Percentiles rank a stretch among this genome's conserved stretches.
Conservation (phyloP, 257 asterid genomes). For the Solanum sitiens region DNA sequence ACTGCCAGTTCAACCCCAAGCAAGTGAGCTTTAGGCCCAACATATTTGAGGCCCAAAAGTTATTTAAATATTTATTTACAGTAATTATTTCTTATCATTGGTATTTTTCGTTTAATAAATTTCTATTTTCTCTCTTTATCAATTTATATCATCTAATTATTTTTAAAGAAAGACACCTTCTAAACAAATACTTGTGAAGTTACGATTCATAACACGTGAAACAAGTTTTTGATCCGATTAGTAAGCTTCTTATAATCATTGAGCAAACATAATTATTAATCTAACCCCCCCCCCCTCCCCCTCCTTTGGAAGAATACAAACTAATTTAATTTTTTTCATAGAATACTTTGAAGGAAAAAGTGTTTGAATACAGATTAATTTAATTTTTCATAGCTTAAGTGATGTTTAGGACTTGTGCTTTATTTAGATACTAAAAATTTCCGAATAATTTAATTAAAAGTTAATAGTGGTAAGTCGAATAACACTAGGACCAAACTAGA, state of each 20-base stretch:
- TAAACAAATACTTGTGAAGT: not conserved
- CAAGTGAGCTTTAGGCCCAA: not conserved
- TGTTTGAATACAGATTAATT: not conserved
- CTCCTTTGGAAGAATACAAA: not conserved
- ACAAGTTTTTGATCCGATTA: not conserved
- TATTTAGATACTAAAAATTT: not conserved
- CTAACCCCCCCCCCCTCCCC: not conserved
- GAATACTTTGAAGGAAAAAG: not conserved
- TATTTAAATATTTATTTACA: not conserved
- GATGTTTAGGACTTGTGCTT: not conserved
- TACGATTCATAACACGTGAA: not conserved
- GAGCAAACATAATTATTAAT: too few species aligned
- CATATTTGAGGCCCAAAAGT: not conserved
- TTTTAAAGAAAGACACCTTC: not conserved
- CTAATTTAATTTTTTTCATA: not conserved
- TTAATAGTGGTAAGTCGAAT: not conserved
- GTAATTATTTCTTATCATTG: not conserved
- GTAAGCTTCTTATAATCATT: not conserved
- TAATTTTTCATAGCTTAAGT: not conserved
- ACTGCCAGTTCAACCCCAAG: not conserved
- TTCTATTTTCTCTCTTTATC: not conserved
- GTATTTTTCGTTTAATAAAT: not conserved
- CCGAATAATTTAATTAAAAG: not conserved
- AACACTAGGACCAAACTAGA: not conserved
- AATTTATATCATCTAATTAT: not conserved